Conservation (phyloP, 179 eudicot genomes). For the Vitellaria paradoxa region DNA sequence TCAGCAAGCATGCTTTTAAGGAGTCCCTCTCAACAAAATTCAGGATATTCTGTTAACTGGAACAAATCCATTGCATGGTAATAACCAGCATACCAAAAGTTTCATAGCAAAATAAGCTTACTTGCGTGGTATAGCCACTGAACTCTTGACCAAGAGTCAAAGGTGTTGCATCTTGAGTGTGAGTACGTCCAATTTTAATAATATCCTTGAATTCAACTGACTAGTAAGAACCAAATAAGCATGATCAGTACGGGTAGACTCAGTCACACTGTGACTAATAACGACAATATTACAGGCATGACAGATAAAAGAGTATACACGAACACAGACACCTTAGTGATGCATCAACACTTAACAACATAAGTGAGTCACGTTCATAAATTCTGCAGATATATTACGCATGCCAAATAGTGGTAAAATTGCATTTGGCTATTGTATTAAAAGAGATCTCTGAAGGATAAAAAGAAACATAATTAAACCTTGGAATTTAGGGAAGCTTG, state of each 20-base stretch:
- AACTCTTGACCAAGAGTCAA: constrained; percentile 99
- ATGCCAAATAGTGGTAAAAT: neutral
- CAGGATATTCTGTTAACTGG: neutral
- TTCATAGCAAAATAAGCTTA: constrained; percentile 32
- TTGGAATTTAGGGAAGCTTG: constrained; percentile 78
- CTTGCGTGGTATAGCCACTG: constrained; percentile 94
- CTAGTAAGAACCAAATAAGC: constrained; percentile 35
- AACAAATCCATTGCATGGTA: neutral
- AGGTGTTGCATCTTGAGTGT: constrained; percentile 99
- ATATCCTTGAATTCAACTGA: constrained; percentile 84
- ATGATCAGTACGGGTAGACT: neutral
- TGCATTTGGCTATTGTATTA: neutral
- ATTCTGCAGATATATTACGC: neutral
- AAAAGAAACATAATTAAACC: constrained; percentile 32
- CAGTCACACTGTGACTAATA: neutral
- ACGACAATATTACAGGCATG: constrained; percentile 1
- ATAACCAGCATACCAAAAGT: neutral
- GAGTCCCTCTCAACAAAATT: neutral
- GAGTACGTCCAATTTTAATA: constrained; percentile 98
- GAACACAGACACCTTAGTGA: no score
- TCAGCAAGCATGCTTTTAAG: constrained; percentile 10
- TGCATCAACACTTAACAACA: constrained; percentile 4
- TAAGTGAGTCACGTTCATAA: neutral
- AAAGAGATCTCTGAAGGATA: neutral
- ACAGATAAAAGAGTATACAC: neutral